A percentile compares a stretch with the other conserved stretches of the same genome.
These are phyloP conservation scores for Wickerhamiella lipophila DNA, from an alignment of 805 yeast species.

Conservation along the genomic window DNA sequence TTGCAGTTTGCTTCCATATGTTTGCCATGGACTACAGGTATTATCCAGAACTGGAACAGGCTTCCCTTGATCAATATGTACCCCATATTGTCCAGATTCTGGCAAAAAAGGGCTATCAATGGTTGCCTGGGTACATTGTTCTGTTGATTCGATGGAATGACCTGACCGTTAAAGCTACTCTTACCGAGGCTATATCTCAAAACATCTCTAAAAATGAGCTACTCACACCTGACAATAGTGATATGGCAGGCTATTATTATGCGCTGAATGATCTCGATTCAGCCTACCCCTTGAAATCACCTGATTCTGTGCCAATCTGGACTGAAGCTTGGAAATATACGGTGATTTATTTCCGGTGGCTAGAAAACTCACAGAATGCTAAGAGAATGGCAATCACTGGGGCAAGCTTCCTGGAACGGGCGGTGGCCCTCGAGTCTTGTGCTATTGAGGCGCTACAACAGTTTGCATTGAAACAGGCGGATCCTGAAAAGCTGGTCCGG, in stretches of 20 bases:
- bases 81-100: background rate
- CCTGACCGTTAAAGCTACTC: background rate
- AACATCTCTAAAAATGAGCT: background rate
- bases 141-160: background rate
- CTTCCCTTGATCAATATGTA: background rate
- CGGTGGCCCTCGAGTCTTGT: background rate
- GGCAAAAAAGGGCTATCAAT: background rate
- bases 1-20: background rate
- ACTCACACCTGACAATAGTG: background rate
- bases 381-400: background rate
- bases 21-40: background rate
- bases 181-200: background rate
- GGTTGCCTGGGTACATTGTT: background rate
- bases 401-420: background rate
- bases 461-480: background rate
- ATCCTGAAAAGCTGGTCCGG: background rate
- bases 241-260: background rate
- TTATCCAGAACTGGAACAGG: background rate
- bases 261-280: background rate
- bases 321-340: background rate
- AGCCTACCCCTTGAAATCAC: background rate
- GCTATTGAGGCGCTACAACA: background rate
- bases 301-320: background rate
- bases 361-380: background rate
- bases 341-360: background rate